Conservation (phyloP, 345 rosid species). For the Salix suchowensis region DNA sequence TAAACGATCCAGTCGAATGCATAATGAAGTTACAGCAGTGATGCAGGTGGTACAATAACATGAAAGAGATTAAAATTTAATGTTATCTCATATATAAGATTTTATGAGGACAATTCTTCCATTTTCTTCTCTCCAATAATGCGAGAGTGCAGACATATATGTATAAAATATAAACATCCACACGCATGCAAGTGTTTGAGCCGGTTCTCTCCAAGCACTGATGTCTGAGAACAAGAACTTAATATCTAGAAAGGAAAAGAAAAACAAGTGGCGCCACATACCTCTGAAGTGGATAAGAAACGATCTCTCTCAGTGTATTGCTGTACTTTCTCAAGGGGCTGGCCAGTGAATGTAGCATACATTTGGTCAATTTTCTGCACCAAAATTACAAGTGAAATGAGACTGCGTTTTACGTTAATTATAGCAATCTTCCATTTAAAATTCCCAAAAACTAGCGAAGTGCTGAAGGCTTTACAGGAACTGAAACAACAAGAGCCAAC, state of each 20-base stretch:
- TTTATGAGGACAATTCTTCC: background rate
- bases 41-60: background rate
- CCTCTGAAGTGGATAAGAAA: constrained; percentile 82
- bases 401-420: background rate
- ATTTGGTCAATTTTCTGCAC: constrained; percentile 84
- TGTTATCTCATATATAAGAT: background rate
- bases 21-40: background rate
- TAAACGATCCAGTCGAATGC: background rate
- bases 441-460: background rate
- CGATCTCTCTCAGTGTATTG: constrained; percentile 78
- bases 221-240: background rate
- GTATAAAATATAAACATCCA: background rate
- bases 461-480: background rate
- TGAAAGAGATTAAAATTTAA: background rate
- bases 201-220: background rate
- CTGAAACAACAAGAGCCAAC: background rate
- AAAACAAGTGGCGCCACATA: constrained; percentile 19
- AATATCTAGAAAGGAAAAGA: background rate
- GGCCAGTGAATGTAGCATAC: constrained; percentile 85
- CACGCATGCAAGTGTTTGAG: background rate
- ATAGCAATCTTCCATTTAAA: background rate
- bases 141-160: background rate
- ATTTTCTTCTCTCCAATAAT: background rate
- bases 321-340: constrained; percentile 78
- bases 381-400: background rate